These are phyloP conservation scores for Chamaecrista fasciculata DNA, from an alignment of 306 rosid species.

Conservation along the genomic window DNA sequence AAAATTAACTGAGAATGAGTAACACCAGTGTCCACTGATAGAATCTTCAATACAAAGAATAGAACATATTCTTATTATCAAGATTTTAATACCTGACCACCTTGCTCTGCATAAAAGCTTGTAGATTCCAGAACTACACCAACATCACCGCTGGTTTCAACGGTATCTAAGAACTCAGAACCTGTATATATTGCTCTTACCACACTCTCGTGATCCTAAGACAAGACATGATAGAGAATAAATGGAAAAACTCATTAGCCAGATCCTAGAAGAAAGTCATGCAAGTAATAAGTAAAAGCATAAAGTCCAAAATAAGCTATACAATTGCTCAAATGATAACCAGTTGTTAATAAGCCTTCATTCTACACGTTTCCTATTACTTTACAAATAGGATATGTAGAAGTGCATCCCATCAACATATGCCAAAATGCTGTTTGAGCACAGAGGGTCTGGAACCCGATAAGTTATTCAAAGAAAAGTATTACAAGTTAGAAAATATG, in stretches of 20 bases:
- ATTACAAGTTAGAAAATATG: not conserved
- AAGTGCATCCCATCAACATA: not conserved
- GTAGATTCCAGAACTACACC: slow-evolving; percentile 86
- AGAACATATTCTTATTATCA: slow-evolving; percentile 5
- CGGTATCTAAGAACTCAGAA: slow-evolving; percentile 59
- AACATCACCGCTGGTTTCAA: slow-evolving; percentile 55
- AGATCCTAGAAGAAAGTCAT: slow-evolving; percentile 10
- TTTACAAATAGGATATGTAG: not conserved
- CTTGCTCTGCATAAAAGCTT: slow-evolving; percentile 98
- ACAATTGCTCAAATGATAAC: not conserved
- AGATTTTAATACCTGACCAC: slow-evolving; percentile 83
- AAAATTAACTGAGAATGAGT: not conserved
- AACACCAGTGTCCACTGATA: not conserved
- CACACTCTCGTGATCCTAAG: slow-evolving; percentile 76
- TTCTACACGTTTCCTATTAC: not conserved
- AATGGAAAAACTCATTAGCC: slow-evolving; percentile 14
- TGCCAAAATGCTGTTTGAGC: not conserved
- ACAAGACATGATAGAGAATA: slow-evolving; percentile 32
- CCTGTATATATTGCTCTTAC: slow-evolving; percentile 88
- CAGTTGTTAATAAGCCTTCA: not conserved
- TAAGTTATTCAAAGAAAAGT: not conserved
- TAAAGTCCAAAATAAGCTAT: not conserved
- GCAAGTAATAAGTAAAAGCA: not conserved
- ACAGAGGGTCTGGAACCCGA: not conserved
- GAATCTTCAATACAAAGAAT: not conserved